Conservation (phyloP, 2,329 filamentous ascomycete species). For the Trichoderma sp. region DNA sequence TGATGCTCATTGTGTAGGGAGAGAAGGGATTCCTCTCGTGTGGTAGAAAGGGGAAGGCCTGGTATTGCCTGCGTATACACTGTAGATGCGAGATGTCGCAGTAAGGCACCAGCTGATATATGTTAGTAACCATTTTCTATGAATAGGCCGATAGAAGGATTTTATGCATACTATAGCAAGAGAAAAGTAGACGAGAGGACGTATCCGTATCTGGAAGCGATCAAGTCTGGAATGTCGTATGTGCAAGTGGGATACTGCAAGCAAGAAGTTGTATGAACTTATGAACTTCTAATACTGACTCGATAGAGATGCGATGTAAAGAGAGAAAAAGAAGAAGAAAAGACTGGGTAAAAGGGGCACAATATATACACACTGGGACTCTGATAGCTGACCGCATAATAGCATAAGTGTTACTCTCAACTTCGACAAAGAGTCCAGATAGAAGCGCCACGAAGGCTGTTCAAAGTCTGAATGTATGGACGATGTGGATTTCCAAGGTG, state of each 20-base stretch:
- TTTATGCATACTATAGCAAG: not conserved
- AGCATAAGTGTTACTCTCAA: not conserved
- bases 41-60: not conserved
- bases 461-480: not conserved
- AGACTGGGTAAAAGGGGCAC: not conserved
- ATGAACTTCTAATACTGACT: not conserved
- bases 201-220: not conserved
- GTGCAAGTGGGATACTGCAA: not conserved
- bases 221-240: not conserved
- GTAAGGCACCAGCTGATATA: not conserved
- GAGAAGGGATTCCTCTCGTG: not conserved
- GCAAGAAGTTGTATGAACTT: not conserved
- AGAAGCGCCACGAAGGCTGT: not conserved
- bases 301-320: not conserved
- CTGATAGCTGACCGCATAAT: not conserved
- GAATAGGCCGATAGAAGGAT: not conserved
- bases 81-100: not conserved
- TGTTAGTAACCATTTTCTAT: not conserved
- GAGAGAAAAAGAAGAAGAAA: not conserved
- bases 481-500: not conserved
- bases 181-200: not conserved
- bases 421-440: not conserved
- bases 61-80: not conserved
- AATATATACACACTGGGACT: not conserved
- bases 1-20: not conserved